Base-by-base conservation (phyloP, 371 early-diverging fungal species). In the Mortierella sp. region DNA sequence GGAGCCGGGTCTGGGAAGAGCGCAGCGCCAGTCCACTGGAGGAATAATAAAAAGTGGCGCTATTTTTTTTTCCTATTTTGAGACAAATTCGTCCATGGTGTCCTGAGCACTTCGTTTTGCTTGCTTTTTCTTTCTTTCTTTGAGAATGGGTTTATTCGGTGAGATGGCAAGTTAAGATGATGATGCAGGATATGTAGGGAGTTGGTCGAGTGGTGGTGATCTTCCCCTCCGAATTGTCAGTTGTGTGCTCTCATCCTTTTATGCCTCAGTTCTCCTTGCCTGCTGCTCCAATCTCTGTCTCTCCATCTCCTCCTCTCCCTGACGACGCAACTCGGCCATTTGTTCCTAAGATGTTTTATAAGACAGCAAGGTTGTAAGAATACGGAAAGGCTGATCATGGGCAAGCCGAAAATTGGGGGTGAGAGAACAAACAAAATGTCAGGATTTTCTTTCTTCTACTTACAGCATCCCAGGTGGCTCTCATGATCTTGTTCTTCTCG, bases 401-500 rank as follows among this genome's bases (percentile, higher is more conserved):
- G 10, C 6, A 52, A 11, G 3, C 8, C 19, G 52, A 52, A 28
- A 21, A 21, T 58, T 16, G 42, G n/a, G 8, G 26, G 31, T 28
- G 3, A 26, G 42, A 38, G 42, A 38, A n/a, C n/a, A 5, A 38
- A 38, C 42, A 38, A 38, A 38, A 38, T 38, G 42, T 38, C 42
- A 9, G 24, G 5, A 21, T 52, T 21, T 3, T 13, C 5, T 52
- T 2, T 50, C 14, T 3, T 24, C 7, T 24, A 38, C 81, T 77
- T 82, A 86, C 87, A 11, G 68, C 80, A 48, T 79, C 80, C 80
- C 82, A 86, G 34, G 87, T 86, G 11, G 74, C 82, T 47, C 70
- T 79, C 82, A 86, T 79, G 60, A 82, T 55, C 63, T 78, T 82
- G 76, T 86, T 86, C 87, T 86, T 86, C 70, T 86, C 87, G 31